phyloP scores from a whole-genome alignment of 768 basidiomycete species.

The Myochromella boudieri region DNA sequence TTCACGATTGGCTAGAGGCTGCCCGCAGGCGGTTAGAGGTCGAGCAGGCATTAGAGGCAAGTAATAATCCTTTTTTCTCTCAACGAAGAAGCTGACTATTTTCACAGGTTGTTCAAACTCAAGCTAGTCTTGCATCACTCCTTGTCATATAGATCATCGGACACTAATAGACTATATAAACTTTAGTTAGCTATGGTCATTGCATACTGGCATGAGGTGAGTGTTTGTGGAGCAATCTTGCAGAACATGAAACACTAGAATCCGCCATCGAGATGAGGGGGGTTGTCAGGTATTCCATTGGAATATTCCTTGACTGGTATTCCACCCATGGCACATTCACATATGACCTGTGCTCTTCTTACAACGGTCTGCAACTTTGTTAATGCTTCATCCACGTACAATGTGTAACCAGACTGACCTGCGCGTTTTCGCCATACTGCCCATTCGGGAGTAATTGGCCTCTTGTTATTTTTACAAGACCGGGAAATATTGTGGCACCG shows the following conservation, averaged over 20 bases:
- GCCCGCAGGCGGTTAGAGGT: slow-evolving; percentile 88
- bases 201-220: too few relatives aligned
- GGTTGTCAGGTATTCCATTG: slow-evolving; percentile 6
- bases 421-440: slow-evolving; percentile 44
- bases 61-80: slow-evolving; percentile 10
- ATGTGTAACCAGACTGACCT: slow-evolving; percentile 33
- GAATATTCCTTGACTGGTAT: slow-evolving; percentile 20
- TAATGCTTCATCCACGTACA: neutral
- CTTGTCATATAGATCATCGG: slow-evolving; percentile 60
- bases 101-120: slow-evolving; percentile 79
- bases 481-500: slow-evolving; percentile 85
- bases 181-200: neutral
- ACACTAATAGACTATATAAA: slow-evolving; percentile 20
- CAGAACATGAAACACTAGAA: neutral
- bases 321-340: slow-evolving; percentile 72
- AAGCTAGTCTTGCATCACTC: slow-evolving; percentile 81
- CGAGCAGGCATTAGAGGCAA: slow-evolving; percentile 86
- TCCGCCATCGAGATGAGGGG: neutral
- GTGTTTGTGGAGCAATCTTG: neutral
- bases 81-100: neutral
- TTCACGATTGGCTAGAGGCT: slow-evolving; percentile 89
- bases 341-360: slow-evolving; percentile 81
- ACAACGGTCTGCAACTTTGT: slow-evolving; percentile 56
- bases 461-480: slow-evolving; percentile 77
- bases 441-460: slow-evolving; percentile 34